Conservation (phyloP, 441 rosid genomes). For the Pelargonium citronellum region DNA sequence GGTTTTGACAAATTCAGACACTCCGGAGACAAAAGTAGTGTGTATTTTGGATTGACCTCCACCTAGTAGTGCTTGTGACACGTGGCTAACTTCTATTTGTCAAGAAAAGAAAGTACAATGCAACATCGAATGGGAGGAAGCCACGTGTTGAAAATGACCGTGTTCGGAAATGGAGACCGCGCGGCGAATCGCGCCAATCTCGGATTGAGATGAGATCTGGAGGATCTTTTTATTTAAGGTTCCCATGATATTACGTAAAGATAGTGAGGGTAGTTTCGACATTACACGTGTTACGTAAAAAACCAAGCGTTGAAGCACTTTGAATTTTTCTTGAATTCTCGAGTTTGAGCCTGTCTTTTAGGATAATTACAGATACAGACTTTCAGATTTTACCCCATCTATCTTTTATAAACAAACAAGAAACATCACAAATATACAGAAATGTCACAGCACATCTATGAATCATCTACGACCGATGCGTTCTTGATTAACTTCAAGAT, state of each 20-base stretch:
- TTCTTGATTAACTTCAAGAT: slow-evolving; percentile 45
- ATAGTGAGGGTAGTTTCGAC: not conserved
- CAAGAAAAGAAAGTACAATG: not conserved
- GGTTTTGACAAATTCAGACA: not conserved
- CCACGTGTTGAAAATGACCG: not conserved
- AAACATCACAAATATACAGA: no score
- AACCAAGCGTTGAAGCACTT: no score
- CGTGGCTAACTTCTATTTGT: not conserved
- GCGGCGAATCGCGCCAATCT: not conserved
- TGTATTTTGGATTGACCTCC: not conserved
- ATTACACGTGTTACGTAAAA: no score
- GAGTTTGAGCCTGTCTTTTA: no score
- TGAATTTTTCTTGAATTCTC: no score
- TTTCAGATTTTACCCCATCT: no score
- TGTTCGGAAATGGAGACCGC: not conserved
- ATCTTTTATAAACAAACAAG: no score
- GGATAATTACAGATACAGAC: no score
- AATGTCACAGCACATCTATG: no score
- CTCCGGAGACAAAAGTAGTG: not conserved
- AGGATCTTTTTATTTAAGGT: not conserved
- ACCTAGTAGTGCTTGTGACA: not conserved
- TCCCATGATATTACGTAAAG: not conserved
- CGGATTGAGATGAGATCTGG: not conserved
- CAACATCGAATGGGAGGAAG: not conserved
- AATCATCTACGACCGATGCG: slow-evolving; percentile 29